These are phyloP conservation scores for Ogataea siamensis DNA, from an alignment of 805 yeast species.

Conservation along the genomic window DNA sequence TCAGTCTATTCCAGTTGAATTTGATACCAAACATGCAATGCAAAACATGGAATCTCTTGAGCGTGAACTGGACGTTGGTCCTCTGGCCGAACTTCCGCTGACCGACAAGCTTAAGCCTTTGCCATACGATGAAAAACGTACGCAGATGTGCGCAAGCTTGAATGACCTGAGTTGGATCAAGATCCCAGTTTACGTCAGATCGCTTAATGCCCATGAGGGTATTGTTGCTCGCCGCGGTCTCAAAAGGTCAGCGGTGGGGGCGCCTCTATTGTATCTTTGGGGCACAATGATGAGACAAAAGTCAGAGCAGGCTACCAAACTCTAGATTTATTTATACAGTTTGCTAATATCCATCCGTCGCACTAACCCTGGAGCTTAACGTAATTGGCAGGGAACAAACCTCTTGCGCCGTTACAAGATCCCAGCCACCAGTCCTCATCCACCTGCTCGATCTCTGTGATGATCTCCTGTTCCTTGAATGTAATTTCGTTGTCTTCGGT, in stretches of 20 bases:
- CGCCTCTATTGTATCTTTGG: slow-evolving; percentile 53
- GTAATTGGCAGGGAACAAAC: slow-evolving; percentile 89
- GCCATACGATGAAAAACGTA: slow-evolving; percentile 26
- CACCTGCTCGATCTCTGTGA: slow-evolving; percentile 79
- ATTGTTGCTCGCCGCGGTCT: slow-evolving; percentile 77
- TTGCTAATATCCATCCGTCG: slow-evolving; percentile 2
- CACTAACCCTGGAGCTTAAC: slow-evolving; percentile 43
- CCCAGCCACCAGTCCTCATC: slow-evolving; percentile 99
- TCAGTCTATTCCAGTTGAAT: slow-evolving; percentile 3
- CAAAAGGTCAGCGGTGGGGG: slow-evolving; percentile 47
- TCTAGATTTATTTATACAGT: slow-evolving; percentile 8
- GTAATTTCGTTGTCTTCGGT: slow-evolving; percentile 89
- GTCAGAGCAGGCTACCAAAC: slow-evolving; percentile 5
- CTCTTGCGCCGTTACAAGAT: slow-evolving; percentile 69
- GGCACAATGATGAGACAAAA: slow-evolving; percentile 25
- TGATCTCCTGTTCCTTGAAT: slow-evolving; percentile 79
- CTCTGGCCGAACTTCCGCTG: slow-evolving; percentile 11
- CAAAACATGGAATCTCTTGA: not conserved
- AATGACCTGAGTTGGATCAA: slow-evolving; percentile 73
- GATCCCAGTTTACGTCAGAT: slow-evolving; percentile 66
- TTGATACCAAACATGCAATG: slow-evolving; percentile 6
- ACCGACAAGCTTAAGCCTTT: slow-evolving; percentile 19
- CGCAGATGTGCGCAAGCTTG: slow-evolving; percentile 48
- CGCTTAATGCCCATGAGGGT: slow-evolving; percentile 82
- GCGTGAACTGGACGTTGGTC: slow-evolving; percentile 9